phyloP scores from a whole-genome alignment of 352 stramenopile genomes.

The Globisporangium ultimum region DNA sequence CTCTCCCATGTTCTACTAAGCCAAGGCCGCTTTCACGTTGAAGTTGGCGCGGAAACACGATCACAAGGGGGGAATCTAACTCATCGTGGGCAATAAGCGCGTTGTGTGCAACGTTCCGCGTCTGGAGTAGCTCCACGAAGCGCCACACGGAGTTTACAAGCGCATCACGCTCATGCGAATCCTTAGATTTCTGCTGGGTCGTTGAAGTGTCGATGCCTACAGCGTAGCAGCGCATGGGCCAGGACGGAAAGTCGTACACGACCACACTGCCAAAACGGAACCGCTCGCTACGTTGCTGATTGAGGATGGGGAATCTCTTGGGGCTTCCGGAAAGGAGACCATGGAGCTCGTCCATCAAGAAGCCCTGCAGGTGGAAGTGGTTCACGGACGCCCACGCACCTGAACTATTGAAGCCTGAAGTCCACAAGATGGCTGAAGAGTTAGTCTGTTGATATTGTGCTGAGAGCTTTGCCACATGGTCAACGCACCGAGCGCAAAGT shows the following conservation, averaged over 20 bases:
- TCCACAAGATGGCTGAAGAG: constrained; percentile 14
- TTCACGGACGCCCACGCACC: constrained; percentile 80
- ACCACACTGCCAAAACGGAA: constrained; percentile 16
- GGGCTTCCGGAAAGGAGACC: neutral
- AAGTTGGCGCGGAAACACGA: constrained; percentile 55
- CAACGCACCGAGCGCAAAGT: constrained; percentile 47
- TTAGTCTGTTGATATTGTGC: neutral
- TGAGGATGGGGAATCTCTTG: constrained; percentile 35
- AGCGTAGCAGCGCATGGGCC: constrained; percentile 45
- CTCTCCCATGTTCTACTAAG: too few species aligned
- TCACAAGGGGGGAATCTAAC: constrained; percentile 12
- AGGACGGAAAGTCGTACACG: constrained; percentile 24
- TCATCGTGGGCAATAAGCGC: constrained; percentile 29
- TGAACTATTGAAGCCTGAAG: constrained; percentile 74
- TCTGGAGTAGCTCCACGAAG: constrained; percentile 40
- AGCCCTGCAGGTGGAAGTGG: constrained; percentile 71
- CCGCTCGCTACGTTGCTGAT: constrained; percentile 29
- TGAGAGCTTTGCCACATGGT: neutral
- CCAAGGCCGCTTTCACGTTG: constrained; percentile 18
- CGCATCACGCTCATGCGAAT: neutral
- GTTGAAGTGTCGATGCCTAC: constrained; percentile 15
- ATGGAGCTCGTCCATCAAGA: constrained; percentile 34
- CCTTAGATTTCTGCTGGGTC: too few species aligned
- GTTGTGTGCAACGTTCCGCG: constrained; percentile 43
- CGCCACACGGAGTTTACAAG: constrained; percentile 31